Conservation (phyloP, 2,329 filamentous ascomycete species). For the Cercospora berteroae region DNA sequence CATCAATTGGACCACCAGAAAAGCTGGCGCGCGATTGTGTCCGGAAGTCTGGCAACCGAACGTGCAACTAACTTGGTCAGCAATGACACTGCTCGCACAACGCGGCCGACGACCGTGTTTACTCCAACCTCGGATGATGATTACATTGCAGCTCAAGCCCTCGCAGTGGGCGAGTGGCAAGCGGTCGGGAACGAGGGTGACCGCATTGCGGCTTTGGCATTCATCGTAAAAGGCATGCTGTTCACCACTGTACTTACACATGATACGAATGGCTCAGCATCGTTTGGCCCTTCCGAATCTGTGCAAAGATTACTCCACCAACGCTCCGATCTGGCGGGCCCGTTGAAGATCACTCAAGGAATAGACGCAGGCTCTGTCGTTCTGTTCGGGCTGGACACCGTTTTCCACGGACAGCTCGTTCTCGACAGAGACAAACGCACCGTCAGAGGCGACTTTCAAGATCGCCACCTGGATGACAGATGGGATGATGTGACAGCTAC, state of each 20-base stretch:
- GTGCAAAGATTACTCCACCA: constrained; percentile 5
- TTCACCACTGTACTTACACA: constrained; percentile 7
- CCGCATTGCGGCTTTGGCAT: constrained; percentile 14
- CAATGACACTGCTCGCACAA: neutral
- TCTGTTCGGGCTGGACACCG: constrained; percentile 34
- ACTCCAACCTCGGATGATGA: neutral
- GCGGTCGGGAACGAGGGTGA: neutral
- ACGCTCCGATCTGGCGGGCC: constrained; percentile 22
- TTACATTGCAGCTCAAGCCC: constrained; percentile 7
- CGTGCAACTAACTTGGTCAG: neutral
- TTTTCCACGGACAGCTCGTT: constrained; percentile 28
- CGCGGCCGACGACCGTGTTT: neutral
- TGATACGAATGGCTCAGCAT: neutral
- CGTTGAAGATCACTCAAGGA: constrained; percentile 25
- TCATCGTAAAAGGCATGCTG: constrained; percentile 18
- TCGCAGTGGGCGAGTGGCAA: constrained; percentile 18
- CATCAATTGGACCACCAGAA: constrained; percentile 24
- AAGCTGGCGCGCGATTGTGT: constrained; percentile 20
- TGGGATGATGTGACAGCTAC: constrained; percentile 46
- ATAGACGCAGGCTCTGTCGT: constrained; percentile 28
- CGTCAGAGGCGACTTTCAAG: constrained; percentile 5
- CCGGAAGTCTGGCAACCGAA: neutral
- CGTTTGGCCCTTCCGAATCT: neutral
- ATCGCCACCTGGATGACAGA: constrained; percentile 42
- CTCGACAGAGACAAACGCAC: constrained; percentile 11